Base-by-base conservation (phyloP, 164 flowering plant genomes). In the Umbellularia californica region DNA sequence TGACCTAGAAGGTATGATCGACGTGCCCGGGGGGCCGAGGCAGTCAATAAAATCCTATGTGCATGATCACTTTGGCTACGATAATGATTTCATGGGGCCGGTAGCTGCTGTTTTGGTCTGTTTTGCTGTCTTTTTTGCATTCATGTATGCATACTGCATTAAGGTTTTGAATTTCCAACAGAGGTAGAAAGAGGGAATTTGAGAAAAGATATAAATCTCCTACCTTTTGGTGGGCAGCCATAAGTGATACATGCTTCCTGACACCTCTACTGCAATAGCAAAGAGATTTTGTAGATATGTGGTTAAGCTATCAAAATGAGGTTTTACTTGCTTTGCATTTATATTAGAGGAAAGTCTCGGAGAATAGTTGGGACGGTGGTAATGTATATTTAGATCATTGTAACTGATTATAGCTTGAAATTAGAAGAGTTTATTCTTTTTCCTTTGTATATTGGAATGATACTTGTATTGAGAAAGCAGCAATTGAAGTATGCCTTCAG, bases 101-200 rank as follows among this genome's bases (percentile, higher is more conserved):
- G 89, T 94, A 30, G 94, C 98, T 52, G 93, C 30, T 24, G 95
- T 88, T 78, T 78, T 94, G 83, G 89, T 91, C 22, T 89, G 81
- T 24, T 94, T 92, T 74, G 22, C 91, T 0, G 88, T 81, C 47
- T 91, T 90, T 80, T 92, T 93, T 41, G 97, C 97, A 0, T 85
- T 89, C 80, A 71, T 89, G 85, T 95, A 77, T 70, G 94, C 91
- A 23, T 85, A 80, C 72, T 85, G 92, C 87, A 89, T 92, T 30
- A 88, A 80, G 81, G 73, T 76, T 22, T 73, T 94, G 69, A 94
- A 94, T 84, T 94, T 94, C 90, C 98, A 94, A 69, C 83, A 72
- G 50, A 90, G 94, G 74, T 95, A 66, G 72, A 47, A 50, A 12
- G 24, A 11, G 24, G 28, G 14, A 23, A 14, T 55, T 55, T 15